Evolutionary conservation across 257 asterid genomes (phyloP).

Genomic region (Solanum clarkiae): DNA sequence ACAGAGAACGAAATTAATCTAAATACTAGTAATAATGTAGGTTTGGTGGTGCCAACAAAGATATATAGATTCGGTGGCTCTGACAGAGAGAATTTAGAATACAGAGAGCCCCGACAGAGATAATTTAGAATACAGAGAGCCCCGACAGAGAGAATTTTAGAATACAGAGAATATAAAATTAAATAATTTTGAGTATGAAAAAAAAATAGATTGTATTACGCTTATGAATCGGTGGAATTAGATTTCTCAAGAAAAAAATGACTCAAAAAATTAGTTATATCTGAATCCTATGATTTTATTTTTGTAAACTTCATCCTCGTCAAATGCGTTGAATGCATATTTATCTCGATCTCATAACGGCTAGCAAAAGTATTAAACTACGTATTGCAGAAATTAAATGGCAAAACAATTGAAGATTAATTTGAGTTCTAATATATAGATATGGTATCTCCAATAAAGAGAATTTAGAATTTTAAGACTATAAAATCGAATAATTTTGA

Average conservation of each 20-base stretch:
- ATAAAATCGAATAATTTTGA: neutral
- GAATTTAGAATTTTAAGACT: neutral
- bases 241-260: too few species aligned
- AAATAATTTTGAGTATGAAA: neutral
- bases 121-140: too few species aligned
- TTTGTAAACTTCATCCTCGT: too few species aligned
- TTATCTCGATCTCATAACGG: too few species aligned
- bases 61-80: neutral
- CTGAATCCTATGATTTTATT: too few species aligned
- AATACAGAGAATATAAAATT: too few species aligned
- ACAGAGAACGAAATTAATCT: neutral
- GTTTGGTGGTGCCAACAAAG: neutral
- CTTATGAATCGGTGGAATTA: too few species aligned
- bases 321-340: too few species aligned
- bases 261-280: too few species aligned
- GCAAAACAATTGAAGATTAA: neutral
- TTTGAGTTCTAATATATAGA: neutral
- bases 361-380: too few species aligned
- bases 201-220: neutral
- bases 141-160: neutral
- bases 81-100: neutral
- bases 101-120: neutral
- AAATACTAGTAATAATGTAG: neutral
- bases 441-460: neutral
- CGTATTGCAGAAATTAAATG: too few species aligned